Conservation (phyloP, 768 basidiomycete genomes). For the Mycena rebaudengoi region DNA sequence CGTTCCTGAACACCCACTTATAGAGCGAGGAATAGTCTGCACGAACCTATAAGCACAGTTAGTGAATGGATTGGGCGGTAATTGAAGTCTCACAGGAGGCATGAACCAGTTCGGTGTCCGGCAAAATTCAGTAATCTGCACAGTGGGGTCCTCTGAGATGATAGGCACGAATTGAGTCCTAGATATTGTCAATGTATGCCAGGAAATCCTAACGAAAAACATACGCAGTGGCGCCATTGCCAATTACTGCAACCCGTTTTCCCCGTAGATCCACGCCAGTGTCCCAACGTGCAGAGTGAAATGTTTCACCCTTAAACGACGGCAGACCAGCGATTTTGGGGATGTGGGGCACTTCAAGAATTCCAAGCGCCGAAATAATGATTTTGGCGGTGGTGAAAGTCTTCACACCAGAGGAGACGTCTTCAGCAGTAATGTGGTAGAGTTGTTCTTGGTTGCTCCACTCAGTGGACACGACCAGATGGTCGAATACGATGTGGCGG, state of each 20-base stretch:
- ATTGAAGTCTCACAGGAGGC: constrained; percentile 50
- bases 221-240: constrained; percentile 67
- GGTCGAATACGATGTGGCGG: constrained; percentile 51
- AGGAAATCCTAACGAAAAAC: constrained; percentile 26
- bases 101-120: constrained; percentile 68
- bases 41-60: constrained; percentile 25
- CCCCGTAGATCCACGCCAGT: constrained; percentile 46
- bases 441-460: constrained; percentile 49
- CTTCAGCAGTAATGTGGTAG: constrained; percentile 41
- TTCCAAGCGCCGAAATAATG: constrained; percentile 59
- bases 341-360: constrained; percentile 54
- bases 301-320: constrained; percentile 56
- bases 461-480: constrained; percentile 49
- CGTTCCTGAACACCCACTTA: constrained; percentile 52
- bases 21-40: constrained; percentile 36
- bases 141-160: constrained; percentile 58
- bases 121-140: constrained; percentile 64
- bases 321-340: constrained; percentile 44
- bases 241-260: constrained; percentile 65
- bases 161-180: constrained; percentile 70
- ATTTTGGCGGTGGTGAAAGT: constrained; percentile 49
- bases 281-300: constrained; percentile 65
- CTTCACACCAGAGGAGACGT: constrained; percentile 39
- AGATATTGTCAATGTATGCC: not conserved
- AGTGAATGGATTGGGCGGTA: not conserved